phyloP scores from a whole-genome alignment of 75 land plant genomes.

The Cunninghamia lanceolata region DNA sequence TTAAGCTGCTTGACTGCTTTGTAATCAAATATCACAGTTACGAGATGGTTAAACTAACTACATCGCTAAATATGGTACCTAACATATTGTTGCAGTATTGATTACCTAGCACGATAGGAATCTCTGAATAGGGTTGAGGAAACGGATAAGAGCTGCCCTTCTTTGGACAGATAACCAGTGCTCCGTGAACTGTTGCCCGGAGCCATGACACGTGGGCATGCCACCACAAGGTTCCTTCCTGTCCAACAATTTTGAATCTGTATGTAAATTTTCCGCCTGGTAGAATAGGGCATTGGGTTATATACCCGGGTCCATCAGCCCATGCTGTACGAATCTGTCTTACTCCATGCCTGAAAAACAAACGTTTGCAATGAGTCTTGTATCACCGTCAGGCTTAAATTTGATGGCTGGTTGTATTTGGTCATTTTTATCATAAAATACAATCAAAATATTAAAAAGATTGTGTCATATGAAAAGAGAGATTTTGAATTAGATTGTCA shows the following conservation, averaged over 20 bases:
- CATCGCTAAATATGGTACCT: too few relatives aligned
- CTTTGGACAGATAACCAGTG: slow-evolving; percentile 24
- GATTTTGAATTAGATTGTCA: too few relatives aligned
- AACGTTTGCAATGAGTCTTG: slow-evolving; percentile 13
- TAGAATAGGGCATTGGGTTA: slow-evolving; percentile 42
- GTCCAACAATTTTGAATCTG: not conserved
- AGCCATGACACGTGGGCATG: slow-evolving; percentile 1
- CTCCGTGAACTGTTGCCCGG: slow-evolving; percentile 40
- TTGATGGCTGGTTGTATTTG: too few relatives aligned
- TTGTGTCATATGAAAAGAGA: too few relatives aligned
- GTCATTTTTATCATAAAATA: too few relatives aligned
- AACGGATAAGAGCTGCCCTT: slow-evolving; percentile 15
- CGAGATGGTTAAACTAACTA: too few relatives aligned
- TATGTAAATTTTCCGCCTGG: slow-evolving; percentile 18
- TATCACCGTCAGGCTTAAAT: too few relatives aligned
- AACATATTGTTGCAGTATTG: too few relatives aligned
- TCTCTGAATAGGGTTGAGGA: slow-evolving; percentile 21
- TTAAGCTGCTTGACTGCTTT: too few relatives aligned
- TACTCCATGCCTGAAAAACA: not conserved
- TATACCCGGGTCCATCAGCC: slow-evolving; percentile 30
- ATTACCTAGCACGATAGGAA: slow-evolving; percentile 38
- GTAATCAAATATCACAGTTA: too few relatives aligned
- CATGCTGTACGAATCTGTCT: not conserved
- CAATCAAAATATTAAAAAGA: too few relatives aligned
- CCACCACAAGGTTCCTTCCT: not conserved